Evolutionary conservation across 441 rosid genomes (phyloP).

Genomic region (Rhodomyrtus psidioides): DNA sequence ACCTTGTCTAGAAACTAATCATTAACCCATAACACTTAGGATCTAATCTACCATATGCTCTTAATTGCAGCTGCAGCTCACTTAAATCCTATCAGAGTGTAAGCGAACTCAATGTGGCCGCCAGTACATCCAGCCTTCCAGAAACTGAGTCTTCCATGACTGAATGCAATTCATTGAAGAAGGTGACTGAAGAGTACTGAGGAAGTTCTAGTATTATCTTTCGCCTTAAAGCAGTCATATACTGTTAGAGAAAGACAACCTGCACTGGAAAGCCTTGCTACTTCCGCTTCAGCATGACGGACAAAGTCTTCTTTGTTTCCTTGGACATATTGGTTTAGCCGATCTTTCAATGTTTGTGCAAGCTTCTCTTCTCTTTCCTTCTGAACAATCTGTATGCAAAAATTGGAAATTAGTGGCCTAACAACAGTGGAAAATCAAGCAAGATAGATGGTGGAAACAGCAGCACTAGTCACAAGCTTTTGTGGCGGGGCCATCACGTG

Average conservation of each 20-base stretch:
- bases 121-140: neutral
- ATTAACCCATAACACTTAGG: neutral
- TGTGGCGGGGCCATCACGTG: neutral
- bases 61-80: neutral
- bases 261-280: conserved; percentile 73
- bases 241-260: conserved; percentile 24
- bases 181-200: neutral
- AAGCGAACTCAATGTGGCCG: neutral
- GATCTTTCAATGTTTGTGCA: conserved; percentile 53
- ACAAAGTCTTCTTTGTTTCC: conserved; percentile 68
- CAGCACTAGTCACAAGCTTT: neutral
- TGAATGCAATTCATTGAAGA: neutral
- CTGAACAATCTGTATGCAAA: conserved; percentile 62
- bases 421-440: neutral
- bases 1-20: neutral
- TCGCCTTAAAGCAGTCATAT: neutral
- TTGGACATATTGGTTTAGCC: conserved; percentile 66
- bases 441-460: neutral
- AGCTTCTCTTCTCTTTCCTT: conserved; percentile 96
- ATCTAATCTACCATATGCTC: neutral
- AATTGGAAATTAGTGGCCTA: neutral
- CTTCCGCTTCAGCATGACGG: conserved; percentile 71
- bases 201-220: neutral
- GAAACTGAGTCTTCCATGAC: neutral
- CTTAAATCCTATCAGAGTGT: neutral